Base-by-base conservation (phyloP, 805 yeast species). In the Debaryomyces hansenii region DNA sequence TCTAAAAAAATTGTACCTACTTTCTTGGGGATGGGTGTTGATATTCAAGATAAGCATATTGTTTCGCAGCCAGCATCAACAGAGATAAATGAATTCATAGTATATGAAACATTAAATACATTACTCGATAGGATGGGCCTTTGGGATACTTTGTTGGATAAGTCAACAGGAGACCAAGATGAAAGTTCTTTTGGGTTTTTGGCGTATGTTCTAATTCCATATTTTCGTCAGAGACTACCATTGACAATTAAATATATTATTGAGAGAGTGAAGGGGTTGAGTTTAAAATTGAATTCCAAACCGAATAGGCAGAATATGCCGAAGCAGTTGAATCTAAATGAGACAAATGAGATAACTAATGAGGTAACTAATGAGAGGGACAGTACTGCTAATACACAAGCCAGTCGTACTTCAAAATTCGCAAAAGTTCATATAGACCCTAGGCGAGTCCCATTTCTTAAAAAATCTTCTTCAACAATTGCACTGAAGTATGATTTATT, bases 41-140 rank as follows among this genome's bases (percentile, higher is more conserved):
- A 50, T 21, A 39, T 55, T 18, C 27, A n/a, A 11, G 35, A 18
- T 11, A 6, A 29, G 5, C 21, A 47, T 18, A 37, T 32, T 12
- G 40, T 24, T 24, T 41, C 59, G 15, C 60, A 60, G 32, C 34
- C 34, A 14, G 16, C 6, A 12, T 61, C 47, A 38, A 62, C 62
- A 38, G 69, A 64, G 34, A 52, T 49, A 9, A 52, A 47, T 24
- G 49, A 53, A 8, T 56, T 33, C 43, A 20, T 49, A 2, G 44
- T 67, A 27, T 64, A 56, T 24, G 48, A 46, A 3, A 53, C 62
- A 1, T 55, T 81, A 37, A 78, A 76, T 48, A 57, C 76, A 5
- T 67, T 77, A 28, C 56, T 80, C 2, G 86, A 81, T 56, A 75
- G 80, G 49, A 62, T 82, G 52, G 74, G 77, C 21, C 72, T 82